Evolutionary conservation across 2,329 filamentous ascomycete genomes (phyloP).

Genomic region (Leptographium radiaticola): DNA sequence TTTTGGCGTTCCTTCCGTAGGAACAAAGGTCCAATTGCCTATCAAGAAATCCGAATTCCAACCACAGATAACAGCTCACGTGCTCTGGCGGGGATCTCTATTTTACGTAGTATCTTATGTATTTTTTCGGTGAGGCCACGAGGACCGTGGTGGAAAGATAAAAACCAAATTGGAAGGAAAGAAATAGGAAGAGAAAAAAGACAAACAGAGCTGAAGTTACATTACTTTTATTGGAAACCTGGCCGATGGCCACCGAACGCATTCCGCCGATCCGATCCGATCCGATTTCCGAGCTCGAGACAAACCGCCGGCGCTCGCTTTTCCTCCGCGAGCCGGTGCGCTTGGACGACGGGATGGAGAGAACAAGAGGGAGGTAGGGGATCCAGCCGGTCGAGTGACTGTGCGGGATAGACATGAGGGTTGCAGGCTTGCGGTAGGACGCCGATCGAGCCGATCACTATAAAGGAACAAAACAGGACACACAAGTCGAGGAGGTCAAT

Average conservation of each 20-base stretch:
- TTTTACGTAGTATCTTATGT: neutral
- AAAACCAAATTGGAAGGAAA: neutral
- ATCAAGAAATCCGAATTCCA: too few species aligned
- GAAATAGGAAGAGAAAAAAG: neutral
- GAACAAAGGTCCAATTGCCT: too few species aligned
- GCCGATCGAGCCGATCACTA: conserved; percentile 11
- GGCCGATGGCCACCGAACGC: neutral
- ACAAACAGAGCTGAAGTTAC: conserved; percentile 1
- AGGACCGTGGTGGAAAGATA: neutral
- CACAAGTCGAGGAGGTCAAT: neutral
- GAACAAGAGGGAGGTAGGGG: neutral
- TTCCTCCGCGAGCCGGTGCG: neutral
- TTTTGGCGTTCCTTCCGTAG: neutral
- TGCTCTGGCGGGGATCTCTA: neutral
- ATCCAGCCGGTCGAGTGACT: neutral
- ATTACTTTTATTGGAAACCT: conserved; percentile 1
- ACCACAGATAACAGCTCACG: neutral
- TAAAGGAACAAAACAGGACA: conserved; percentile 4
- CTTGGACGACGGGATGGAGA: neutral
- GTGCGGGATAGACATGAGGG: neutral
- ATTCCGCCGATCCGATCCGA: neutral
- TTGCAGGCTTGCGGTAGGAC: neutral
- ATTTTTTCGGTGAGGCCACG: neutral
- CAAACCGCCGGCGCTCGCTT: neutral
- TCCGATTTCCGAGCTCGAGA: neutral